Percentiles rank a stretch among this genome's conserved stretches.
Evolutionary conservation across 1,284 basidiomycete species (phyloP).

Genomic region (Trichosporon coremiiforme): DNA sequence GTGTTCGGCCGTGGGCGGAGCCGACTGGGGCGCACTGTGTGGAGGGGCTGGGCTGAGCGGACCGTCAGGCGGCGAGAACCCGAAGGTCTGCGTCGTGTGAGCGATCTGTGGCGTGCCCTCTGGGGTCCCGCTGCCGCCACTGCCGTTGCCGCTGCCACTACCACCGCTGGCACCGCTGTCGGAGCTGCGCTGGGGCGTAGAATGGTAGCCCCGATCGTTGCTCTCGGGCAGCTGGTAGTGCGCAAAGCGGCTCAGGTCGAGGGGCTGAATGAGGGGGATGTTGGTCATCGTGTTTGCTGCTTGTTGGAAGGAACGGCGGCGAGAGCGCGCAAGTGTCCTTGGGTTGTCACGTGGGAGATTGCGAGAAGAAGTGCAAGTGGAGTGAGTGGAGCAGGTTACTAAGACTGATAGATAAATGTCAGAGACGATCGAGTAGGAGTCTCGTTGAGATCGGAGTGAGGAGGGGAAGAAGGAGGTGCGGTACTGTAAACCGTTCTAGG

Average conservation of each 20-base stretch:
- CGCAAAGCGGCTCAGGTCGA: constrained; percentile 19
- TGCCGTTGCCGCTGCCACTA: neutral
- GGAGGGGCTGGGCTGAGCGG: constrained; percentile 10
- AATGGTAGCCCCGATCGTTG: neutral
- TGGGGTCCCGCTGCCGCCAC: neutral
- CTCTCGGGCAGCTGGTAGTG: constrained; percentile 17
- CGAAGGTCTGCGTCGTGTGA: constrained; percentile 9
- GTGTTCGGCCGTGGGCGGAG: neutral
- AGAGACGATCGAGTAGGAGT: neutral
- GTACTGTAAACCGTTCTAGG: constrained; percentile 17
- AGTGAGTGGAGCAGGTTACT: neutral
- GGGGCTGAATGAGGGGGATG: constrained; percentile 24
- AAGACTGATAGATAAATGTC: neutral
- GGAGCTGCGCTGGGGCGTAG: constrained; percentile 5
- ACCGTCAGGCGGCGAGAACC: neutral
- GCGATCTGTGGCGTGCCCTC: constrained; percentile 18
- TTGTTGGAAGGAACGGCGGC: neutral
- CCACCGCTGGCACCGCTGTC: neutral
- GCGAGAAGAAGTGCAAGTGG: neutral
- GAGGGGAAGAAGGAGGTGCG: constrained; percentile 4
- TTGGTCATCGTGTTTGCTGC: constrained; percentile 21
- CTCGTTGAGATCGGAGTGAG: neutral
- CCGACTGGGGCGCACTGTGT: neutral
- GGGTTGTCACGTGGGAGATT: neutral
- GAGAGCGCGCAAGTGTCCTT: neutral